phyloP scores from a whole-genome alignment of 2,329 filamentous ascomycete species.

The Penicillium sp. region DNA sequence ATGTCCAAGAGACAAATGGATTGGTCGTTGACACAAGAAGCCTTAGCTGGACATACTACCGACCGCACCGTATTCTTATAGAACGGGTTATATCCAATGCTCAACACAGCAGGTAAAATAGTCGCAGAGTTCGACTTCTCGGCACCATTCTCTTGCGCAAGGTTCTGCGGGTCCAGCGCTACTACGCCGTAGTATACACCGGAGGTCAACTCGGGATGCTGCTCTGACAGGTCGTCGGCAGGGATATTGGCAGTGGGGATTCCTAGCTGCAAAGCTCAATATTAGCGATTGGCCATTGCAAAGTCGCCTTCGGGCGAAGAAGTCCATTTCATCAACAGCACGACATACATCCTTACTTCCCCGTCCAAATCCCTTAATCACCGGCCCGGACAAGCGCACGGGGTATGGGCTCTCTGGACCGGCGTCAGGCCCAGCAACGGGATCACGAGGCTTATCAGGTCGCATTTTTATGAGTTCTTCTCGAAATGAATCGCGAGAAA shows the following conservation, averaged over 20 bases:
- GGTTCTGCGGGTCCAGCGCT: conserved; percentile 60
- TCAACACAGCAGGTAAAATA: conserved; percentile 87
- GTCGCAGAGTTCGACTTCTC: conserved; percentile 25
- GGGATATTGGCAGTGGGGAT: conserved; percentile 94
- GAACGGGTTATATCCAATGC: conserved; percentile 95
- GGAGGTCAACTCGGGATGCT: conserved; percentile 61
- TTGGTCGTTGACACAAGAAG: not conserved
- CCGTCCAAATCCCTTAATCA: conserved; percentile 90
- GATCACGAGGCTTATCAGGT: conserved; percentile 62
- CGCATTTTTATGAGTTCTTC: conserved; percentile 41
- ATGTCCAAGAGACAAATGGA: not conserved
- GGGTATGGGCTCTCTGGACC: conserved; percentile 82
- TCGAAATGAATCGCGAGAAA: not conserved
- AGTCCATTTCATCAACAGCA: too few relatives aligned
- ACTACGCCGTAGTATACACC: conserved; percentile 97
- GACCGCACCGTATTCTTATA: conserved; percentile 88
- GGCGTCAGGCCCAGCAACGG: conserved; percentile 70
- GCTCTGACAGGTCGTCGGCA: conserved; percentile 65
- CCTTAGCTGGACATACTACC: conserved; percentile 55
- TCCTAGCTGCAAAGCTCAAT: conserved; percentile 66
- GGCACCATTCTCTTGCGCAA: conserved; percentile 28
- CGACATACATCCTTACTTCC: conserved; percentile 80
- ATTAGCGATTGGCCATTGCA: conserved; percentile 7
- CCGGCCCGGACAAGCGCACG: conserved; percentile 78
- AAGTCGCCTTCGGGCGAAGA: not conserved